These are phyloP conservation scores for Zygosaccharomyces siamensis DNA, from an alignment of 805 yeast species.

Conservation along the genomic window DNA sequence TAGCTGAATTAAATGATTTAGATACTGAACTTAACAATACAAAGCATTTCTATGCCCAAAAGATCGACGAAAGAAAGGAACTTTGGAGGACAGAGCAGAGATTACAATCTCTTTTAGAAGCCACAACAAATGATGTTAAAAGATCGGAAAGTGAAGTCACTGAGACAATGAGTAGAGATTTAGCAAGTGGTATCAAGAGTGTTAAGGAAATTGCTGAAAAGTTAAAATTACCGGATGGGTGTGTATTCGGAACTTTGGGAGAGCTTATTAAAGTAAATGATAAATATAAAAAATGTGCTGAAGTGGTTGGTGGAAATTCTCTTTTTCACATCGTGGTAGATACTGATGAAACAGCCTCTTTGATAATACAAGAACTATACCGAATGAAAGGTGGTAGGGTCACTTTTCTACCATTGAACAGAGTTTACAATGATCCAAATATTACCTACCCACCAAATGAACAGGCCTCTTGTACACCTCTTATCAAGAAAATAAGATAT, in stretches of 20 bases:
- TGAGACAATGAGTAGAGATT: constrained; percentile 71
- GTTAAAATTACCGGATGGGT: constrained; percentile 47
- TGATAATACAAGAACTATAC: constrained; percentile 69
- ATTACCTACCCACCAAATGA: constrained; percentile 56
- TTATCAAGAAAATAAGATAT: constrained; percentile 66
- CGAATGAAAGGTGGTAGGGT: constrained; percentile 74
- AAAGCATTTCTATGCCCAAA: constrained; percentile 40
- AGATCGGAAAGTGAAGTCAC: constrained; percentile 56
- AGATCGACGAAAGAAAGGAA: constrained; percentile 62
- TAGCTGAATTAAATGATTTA: constrained; percentile 33
- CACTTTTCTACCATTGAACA: constrained; percentile 84
- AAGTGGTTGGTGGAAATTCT: constrained; percentile 82
- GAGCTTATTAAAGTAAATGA: constrained; percentile 77
- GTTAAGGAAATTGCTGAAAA: constrained; percentile 58
- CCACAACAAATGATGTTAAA: constrained; percentile 50
- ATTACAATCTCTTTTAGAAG: constrained; percentile 50
- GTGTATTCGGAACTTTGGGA: constrained; percentile 81
- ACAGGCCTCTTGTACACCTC: constrained; percentile 55
- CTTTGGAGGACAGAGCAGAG: constrained; percentile 79
- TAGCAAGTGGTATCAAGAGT: constrained; percentile 63
- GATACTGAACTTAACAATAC: constrained; percentile 30
- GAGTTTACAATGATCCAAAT: constrained; percentile 42
- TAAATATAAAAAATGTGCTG: constrained; percentile 79
- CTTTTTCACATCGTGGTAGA: constrained; percentile 88
- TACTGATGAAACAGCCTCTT: constrained; percentile 74